Evolutionary conservation across 2,329 filamentous ascomycete species (phyloP).

Genomic region (Sarocladium kiliense): DNA sequence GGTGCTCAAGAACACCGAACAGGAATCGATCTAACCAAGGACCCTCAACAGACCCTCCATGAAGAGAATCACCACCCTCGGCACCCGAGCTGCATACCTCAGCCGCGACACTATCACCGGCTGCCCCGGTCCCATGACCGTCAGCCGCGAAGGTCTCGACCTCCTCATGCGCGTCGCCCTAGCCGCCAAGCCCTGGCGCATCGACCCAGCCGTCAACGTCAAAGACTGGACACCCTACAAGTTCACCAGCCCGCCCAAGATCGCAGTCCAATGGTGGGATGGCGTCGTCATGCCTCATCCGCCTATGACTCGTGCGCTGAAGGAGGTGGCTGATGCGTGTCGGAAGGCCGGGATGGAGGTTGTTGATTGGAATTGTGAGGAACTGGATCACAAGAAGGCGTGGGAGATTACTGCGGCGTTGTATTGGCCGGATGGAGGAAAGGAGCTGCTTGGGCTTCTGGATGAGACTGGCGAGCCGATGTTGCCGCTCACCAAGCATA

Average conservation of each 20-base stretch:
- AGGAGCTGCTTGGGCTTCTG: slow-evolving; percentile 45
- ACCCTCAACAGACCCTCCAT: slow-evolving; percentile 23
- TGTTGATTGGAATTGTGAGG: slow-evolving; percentile 45
- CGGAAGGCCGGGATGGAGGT: slow-evolving; percentile 44
- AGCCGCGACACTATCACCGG: slow-evolving; percentile 30
- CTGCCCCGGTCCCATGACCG: slow-evolving; percentile 27
- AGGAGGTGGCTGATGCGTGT: slow-evolving; percentile 46
- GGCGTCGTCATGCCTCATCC: slow-evolving; percentile 56
- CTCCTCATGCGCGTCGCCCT: slow-evolving; percentile 28
- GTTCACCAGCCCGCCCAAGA: slow-evolving; percentile 41
- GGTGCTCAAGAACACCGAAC: not conserved
- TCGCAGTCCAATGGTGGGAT: slow-evolving; percentile 58
- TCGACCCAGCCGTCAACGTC: slow-evolving; percentile 25
- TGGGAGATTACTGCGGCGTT: slow-evolving; percentile 38
- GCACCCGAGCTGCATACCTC: slow-evolving; percentile 20
- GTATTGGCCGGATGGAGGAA: slow-evolving; percentile 57
- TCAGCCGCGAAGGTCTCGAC: slow-evolving; percentile 28
- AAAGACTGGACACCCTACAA: slow-evolving; percentile 29
- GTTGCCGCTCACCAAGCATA: slow-evolving; percentile 53
- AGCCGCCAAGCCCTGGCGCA: slow-evolving; percentile 25
- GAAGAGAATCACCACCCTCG: slow-evolving; percentile 23
- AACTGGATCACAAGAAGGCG: slow-evolving; percentile 45
- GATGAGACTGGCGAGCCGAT: slow-evolving; percentile 51
- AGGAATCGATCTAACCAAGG: too few species aligned
- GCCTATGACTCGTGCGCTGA: slow-evolving; percentile 51